Evolutionary conservation across 768 basidiomycete genomes (phyloP).

Genomic region (Mrakia hoshinonis): DNA sequence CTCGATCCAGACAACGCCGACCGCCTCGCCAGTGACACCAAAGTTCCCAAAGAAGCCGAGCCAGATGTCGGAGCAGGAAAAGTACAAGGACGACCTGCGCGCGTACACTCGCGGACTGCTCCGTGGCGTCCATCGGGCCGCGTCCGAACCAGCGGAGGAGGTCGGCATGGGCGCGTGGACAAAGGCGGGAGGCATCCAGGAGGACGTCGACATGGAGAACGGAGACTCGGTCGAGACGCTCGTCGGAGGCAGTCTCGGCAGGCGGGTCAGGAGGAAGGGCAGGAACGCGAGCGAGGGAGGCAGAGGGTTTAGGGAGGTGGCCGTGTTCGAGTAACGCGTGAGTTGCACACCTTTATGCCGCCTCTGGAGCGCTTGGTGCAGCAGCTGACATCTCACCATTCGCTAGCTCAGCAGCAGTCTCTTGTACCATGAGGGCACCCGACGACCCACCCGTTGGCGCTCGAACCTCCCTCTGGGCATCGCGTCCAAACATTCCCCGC

Average conservation of each 20-base stretch:
- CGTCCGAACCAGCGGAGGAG: background rate
- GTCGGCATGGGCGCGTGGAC: constrained; percentile 1
- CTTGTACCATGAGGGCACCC: no score
- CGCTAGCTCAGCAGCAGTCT: no score
- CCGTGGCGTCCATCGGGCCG: background rate
- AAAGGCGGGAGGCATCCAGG: background rate
- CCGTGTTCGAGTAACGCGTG: constrained; percentile 12
- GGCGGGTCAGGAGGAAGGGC: background rate
- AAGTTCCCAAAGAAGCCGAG: background rate
- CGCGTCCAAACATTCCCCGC: no score
- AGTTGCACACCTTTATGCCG: background rate
- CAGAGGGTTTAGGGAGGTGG: background rate
- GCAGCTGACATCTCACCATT: no score
- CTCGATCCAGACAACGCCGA: background rate
- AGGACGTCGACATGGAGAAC: constrained; percentile 2
- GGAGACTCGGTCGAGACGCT: background rate
- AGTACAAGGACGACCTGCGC: constrained; percentile 3
- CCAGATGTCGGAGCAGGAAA: background rate
- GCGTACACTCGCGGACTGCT: background rate
- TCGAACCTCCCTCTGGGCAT: no score
- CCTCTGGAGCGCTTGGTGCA: no score
- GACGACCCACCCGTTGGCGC: no score
- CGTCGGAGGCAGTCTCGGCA: background rate
- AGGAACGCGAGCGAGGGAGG: background rate
- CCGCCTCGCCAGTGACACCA: background rate